Evolutionary conservation across 2,329 filamentous ascomycete genomes (phyloP).

Genomic region (Talaromyces islandicus): DNA sequence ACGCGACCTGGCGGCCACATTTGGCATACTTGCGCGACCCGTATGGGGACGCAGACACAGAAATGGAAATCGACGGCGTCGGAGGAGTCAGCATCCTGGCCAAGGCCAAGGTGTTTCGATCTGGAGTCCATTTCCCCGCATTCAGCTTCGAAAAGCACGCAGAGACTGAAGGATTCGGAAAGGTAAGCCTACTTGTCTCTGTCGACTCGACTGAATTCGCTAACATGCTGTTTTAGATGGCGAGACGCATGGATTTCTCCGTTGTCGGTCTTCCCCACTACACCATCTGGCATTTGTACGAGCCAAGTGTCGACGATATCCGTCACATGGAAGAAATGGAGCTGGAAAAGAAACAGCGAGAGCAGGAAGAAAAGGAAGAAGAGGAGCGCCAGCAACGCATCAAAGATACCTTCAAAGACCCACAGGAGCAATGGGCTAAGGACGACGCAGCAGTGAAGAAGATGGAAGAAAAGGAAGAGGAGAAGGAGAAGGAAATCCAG

Average conservation of each 20-base stretch:
- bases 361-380: slow-evolving; percentile 71
- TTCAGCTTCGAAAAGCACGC: slow-evolving; percentile 99
- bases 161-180: slow-evolving; percentile 96
- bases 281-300: slow-evolving; percentile 98
- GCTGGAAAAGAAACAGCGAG: slow-evolving; percentile 69
- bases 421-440: slow-evolving; percentile 77
- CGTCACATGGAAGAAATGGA: slow-evolving; percentile 99
- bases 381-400: slow-evolving; percentile 69
- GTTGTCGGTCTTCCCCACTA: slow-evolving; percentile 96
- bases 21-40: slow-evolving; percentile 93
- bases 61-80: slow-evolving; percentile 98
- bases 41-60: slow-evolving; percentile 96
- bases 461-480: slow-evolving; percentile 54
- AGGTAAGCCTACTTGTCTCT: slow-evolving; percentile 53
- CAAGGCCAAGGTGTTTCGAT: slow-evolving; percentile 90
- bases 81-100: slow-evolving; percentile 96
- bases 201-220: slow-evolving; percentile 13
- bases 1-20: slow-evolving; percentile 96
- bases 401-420: slow-evolving; percentile 72
- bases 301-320: slow-evolving; percentile 96
- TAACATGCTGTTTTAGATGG: slow-evolving; percentile 63
- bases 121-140: slow-evolving; percentile 93
- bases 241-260: slow-evolving; percentile 89
- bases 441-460: slow-evolving; percentile 77
- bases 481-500: neutral